Percentiles rank a stretch among this genome's conserved stretches.
Conservation (phyloP, 73 alveolate species). For the Durusdinium trenchii region DNA sequence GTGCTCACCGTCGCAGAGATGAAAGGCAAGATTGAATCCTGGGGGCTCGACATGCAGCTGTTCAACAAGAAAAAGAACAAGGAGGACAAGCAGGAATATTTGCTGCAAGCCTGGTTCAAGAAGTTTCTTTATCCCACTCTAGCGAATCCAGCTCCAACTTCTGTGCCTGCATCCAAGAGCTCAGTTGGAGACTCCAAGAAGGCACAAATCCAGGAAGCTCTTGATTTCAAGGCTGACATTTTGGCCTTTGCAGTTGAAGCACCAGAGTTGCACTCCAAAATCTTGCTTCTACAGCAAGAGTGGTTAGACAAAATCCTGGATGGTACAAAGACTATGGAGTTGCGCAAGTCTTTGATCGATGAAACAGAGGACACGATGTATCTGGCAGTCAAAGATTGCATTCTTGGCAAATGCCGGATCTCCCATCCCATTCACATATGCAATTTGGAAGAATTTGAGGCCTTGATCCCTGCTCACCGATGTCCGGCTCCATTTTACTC, state of each 20-base stretch:
- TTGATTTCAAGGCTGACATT: neutral
- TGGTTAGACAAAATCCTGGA: neutral
- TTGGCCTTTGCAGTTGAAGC: neutral
- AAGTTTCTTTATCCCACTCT: neutral
- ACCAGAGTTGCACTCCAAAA: neutral
- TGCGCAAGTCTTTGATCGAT: neutral
- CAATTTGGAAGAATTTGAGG: conserved; percentile 7
- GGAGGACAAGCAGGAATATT: neutral
- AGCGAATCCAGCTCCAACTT: neutral
- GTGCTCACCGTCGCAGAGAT: neutral
- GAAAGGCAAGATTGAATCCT: neutral
- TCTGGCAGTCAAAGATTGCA: neutral
- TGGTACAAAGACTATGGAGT: neutral
- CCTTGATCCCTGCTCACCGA: neutral
- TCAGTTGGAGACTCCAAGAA: neutral
- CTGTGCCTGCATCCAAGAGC: neutral
- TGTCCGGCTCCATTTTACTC: neutral
- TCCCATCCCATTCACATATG: neutral
- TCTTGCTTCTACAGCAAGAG: neutral
- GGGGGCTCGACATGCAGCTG: neutral
- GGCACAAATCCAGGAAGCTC: neutral
- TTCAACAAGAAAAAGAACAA: neutral
- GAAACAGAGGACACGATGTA: neutral
- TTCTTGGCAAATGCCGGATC: neutral
- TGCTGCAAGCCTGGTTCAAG: neutral